Evolutionary conservation across 768 basidiomycete species (phyloP).

Genomic region (Chalciporus piperatus): DNA sequence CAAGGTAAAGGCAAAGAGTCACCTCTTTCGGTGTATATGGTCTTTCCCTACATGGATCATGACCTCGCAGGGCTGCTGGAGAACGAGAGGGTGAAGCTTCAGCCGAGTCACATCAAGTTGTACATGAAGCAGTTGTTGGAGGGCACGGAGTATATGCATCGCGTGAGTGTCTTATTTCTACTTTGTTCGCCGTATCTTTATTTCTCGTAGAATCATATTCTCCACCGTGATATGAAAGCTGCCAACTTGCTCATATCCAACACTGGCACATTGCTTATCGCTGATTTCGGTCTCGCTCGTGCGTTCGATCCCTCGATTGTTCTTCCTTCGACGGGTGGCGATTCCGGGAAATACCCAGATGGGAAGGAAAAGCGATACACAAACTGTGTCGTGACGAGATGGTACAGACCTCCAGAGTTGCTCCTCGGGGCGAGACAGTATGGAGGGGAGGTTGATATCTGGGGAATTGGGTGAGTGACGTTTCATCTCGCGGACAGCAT

Average conservation of each 20-base stretch:
- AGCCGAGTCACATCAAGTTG: conserved; percentile 85
- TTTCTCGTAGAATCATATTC: conserved; percentile 75
- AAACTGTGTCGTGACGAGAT: conserved; percentile 91
- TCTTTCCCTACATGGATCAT: conserved; percentile 99
- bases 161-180: conserved; percentile 48
- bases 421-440: conserved; percentile 87
- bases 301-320: conserved; percentile 59
- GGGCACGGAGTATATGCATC: conserved; percentile 94
- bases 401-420: conserved; percentile 94
- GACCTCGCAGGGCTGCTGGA: conserved; percentile 93
- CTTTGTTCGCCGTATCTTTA: conserved; percentile 1
- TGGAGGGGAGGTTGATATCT: conserved; percentile 93
- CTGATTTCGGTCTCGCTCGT: conserved; percentile 95
- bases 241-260: conserved; percentile 95
- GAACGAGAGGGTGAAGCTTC: conserved; percentile 83
- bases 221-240: conserved; percentile 99
- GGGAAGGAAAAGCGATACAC: conserved; percentile 77
- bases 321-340: conserved; percentile 20
- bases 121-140: conserved; percentile 97
- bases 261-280: conserved; percentile 78
- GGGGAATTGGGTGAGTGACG: conserved; percentile 85
- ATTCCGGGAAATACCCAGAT: conserved; percentile 34
- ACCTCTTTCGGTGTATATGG: conserved; percentile 91
- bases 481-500: background rate
- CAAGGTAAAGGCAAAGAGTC: conserved; percentile 52